Percentiles rank a stretch among this genome's conserved stretches.
phyloP scores from a whole-genome alignment of 257 asterid genomes.

The Fraxinus anomala region DNA sequence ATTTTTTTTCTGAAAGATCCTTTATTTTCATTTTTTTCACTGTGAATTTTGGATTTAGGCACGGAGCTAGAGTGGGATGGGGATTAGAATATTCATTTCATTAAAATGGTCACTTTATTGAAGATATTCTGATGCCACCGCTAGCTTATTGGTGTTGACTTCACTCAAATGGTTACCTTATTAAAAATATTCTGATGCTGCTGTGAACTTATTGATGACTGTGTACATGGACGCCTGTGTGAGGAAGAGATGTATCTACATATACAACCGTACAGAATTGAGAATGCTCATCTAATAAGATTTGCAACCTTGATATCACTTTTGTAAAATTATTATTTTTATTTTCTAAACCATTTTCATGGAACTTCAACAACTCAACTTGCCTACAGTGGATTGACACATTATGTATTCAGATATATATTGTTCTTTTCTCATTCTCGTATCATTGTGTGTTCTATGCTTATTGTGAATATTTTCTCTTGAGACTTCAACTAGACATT shows the following conservation, averaged over 20 bases:
- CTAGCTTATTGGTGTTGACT: not conserved
- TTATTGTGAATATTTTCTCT: not conserved
- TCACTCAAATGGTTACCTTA: not conserved
- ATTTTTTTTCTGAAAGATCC: not conserved
- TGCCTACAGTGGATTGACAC: not conserved
- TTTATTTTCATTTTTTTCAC: not conserved
- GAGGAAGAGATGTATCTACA: not conserved
- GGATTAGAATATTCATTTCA: not conserved
- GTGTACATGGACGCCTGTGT: not conserved
- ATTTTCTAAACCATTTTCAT: not conserved
- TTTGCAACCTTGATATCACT: not conserved
- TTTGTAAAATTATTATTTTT: not conserved
- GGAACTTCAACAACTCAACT: not conserved
- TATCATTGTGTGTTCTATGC: not conserved
- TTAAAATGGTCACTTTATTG: not conserved
- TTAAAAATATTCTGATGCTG: not conserved
- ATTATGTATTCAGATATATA: not conserved
- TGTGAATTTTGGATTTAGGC: not conserved
- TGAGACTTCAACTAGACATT: not conserved
- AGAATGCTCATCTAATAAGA: not conserved
- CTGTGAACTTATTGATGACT: not conserved
- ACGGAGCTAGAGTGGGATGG: not conserved
- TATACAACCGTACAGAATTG: not conserved
- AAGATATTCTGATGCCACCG: not conserved
- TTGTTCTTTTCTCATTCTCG: not conserved